Percentiles rank a stretch among this genome's conserved stretches.
These are phyloP conservation scores for Rhodomyrtus tomentosa DNA, from an alignment of 345 rosid species.

Conservation along the genomic window DNA sequence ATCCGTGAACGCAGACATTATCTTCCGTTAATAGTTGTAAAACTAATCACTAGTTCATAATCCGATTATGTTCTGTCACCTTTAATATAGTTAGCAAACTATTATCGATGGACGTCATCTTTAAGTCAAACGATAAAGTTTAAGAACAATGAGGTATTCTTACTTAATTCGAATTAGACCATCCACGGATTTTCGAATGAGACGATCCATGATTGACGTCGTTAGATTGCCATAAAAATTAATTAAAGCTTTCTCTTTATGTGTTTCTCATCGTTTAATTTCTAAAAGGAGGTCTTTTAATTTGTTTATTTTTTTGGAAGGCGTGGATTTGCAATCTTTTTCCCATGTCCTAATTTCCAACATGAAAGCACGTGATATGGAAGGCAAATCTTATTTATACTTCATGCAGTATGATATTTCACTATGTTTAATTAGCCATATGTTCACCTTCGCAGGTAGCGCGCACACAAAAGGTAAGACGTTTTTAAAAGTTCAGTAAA, in stretches of 20 bases:
- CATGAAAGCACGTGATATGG: neutral
- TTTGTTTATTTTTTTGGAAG: neutral
- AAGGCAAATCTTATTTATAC: no score
- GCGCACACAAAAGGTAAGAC: neutral
- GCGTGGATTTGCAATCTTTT: neutral
- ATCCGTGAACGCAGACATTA: neutral
- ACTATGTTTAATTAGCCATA: neutral
- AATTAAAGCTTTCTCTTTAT: neutral
- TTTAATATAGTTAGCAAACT: neutral
- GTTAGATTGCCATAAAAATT: neutral
- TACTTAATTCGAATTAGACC: neutral
- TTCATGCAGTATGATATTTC: neutral
- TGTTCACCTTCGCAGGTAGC: neutral
- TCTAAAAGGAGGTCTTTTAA: neutral
- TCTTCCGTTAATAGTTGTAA: neutral
- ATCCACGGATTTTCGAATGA: neutral
- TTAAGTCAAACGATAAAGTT: neutral
- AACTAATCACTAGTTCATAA: neutral
- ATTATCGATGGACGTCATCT: neutral
- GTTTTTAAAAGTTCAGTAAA: neutral
- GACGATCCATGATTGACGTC: no score
- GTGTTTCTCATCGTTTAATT: neutral
- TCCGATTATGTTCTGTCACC: neutral
- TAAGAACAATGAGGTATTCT: neutral
- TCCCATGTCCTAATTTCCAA: neutral